Percentiles rank a stretch among this genome's conserved stretches.
These are phyloP conservation scores for Citrullus colocynthis DNA, from an alignment of 306 rosid genomes.

Conservation along the genomic window DNA sequence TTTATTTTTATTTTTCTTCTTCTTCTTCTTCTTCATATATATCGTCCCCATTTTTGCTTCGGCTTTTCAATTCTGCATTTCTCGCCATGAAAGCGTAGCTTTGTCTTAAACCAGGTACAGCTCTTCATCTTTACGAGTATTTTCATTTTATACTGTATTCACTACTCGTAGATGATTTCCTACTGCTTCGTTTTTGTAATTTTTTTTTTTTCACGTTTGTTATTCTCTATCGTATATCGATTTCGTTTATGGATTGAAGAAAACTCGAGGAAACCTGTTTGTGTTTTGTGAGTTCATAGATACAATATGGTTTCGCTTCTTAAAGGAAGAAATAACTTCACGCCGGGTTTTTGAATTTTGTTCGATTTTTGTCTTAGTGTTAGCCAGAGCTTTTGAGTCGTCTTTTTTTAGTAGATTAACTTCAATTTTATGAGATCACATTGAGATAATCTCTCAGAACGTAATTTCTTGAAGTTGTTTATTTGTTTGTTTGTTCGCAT, in stretches of 20 bases:
- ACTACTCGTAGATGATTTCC: not conserved
- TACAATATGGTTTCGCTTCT: not conserved
- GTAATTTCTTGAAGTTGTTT: not conserved
- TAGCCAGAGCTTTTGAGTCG: not conserved
- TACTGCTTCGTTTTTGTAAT: not conserved
- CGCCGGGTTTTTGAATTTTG: not conserved
- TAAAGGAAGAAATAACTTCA: not conserved
- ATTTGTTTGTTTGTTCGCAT: not conserved
- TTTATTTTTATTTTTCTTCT: not conserved
- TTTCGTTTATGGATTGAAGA: not conserved
- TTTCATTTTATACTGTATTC: not conserved
- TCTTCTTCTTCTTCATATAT: not conserved
- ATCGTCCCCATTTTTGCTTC: not conserved
- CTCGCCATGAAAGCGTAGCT: not conserved
- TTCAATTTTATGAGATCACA: constrained; percentile 3
- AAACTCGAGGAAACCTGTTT: not conserved
- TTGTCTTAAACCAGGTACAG: not conserved
- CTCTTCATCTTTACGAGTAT: not conserved
- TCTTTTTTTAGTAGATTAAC: not conserved
- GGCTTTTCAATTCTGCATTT: not conserved
- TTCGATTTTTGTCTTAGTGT: not conserved
- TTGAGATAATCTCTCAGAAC: not conserved
- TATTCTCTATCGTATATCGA: not conserved
- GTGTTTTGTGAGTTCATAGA: not conserved
- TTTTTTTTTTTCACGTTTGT: not conserved